These are phyloP conservation scores for Calonectria pseudoturangicola DNA, from an alignment of 2,329 filamentous ascomycete genomes.

Conservation along the genomic window DNA sequence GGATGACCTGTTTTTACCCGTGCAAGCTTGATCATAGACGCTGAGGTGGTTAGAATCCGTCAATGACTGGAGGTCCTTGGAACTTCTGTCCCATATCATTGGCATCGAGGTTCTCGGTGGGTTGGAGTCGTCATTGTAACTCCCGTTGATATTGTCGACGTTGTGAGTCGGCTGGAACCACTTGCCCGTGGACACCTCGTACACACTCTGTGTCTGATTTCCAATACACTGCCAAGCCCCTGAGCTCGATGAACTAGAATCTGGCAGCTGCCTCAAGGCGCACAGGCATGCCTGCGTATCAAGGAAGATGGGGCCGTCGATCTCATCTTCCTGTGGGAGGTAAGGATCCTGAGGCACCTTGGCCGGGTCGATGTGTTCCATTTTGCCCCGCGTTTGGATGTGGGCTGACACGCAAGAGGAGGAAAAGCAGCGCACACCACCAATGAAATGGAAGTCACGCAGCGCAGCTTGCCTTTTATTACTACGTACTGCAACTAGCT, in stretches of 20 bases:
- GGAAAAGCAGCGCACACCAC: no score
- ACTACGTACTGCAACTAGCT: no score
- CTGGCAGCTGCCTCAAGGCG: conserved; percentile 55
- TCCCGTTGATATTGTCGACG: conserved; percentile 48
- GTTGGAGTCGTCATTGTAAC: conserved; percentile 62
- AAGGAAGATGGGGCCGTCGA: conserved; percentile 62
- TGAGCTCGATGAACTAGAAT: conserved; percentile 38
- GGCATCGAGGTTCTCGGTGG: conserved; percentile 57
- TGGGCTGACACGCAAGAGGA: not conserved
- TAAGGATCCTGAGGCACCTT: conserved; percentile 62
- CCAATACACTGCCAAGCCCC: conserved; percentile 67
- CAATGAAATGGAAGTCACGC: not conserved
- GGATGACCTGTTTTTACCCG: conserved; percentile 62
- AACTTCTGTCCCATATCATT: conserved; percentile 55
- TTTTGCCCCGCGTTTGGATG: conserved; percentile 13
- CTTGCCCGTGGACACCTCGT: conserved; percentile 61
- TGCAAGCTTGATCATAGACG: conserved; percentile 64
- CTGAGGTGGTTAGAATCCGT: conserved; percentile 52
- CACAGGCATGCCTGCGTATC: conserved; percentile 64
- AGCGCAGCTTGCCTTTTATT: not conserved
- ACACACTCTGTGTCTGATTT: conserved; percentile 64
- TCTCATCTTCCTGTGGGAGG: conserved; percentile 54
- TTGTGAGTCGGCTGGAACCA: conserved; percentile 62
- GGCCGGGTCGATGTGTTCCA: conserved; percentile 45
- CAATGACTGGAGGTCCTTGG: conserved; percentile 53